Conservation (phyloP, 2,329 filamentous ascomycete genomes). For the Cadophora malorum region DNA sequence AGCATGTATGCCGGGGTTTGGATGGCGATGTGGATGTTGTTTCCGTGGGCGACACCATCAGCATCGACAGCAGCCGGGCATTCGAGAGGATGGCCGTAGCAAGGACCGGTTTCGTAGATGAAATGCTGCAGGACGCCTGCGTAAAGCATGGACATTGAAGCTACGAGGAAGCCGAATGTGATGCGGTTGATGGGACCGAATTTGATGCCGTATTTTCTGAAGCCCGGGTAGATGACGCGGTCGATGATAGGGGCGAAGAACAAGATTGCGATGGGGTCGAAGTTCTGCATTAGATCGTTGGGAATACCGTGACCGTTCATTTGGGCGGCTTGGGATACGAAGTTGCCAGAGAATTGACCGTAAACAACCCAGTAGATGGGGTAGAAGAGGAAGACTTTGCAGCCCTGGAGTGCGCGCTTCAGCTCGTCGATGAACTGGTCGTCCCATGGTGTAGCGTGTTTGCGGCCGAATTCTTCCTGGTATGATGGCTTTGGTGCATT, state of each 20-base stretch:
- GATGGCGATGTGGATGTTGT: slow-evolving; percentile 53
- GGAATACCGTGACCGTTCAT: slow-evolving; percentile 59
- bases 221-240: slow-evolving; percentile 61
- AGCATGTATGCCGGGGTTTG: slow-evolving; percentile 56
- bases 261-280: slow-evolving; percentile 66
- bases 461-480: slow-evolving; percentile 57
- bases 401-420: slow-evolving; percentile 62
- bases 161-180: slow-evolving; percentile 67
- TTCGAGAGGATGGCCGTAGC: slow-evolving; percentile 52
- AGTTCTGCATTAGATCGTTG: slow-evolving; percentile 66
- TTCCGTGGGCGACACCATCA: slow-evolving; percentile 51
- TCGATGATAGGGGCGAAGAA: slow-evolving; percentile 60
- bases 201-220: slow-evolving; percentile 58
- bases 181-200: slow-evolving; percentile 65
- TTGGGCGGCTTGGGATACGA: slow-evolving; percentile 61
- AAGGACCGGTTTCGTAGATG: slow-evolving; percentile 65
- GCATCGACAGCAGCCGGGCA: slow-evolving; percentile 12
- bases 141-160: slow-evolving; percentile 59
- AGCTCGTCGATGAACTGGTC: slow-evolving; percentile 77
- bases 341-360: slow-evolving; percentile 66
- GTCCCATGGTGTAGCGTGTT: slow-evolving; percentile 28
- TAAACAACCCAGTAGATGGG: slow-evolving; percentile 65
- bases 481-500: slow-evolving; percentile 69
- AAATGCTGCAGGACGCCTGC: slow-evolving; percentile 63
- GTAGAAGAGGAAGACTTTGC: slow-evolving; percentile 64